Conservation (phyloP, 371 early-diverging fungal genomes). For the Umbelopsis sp. region DNA sequence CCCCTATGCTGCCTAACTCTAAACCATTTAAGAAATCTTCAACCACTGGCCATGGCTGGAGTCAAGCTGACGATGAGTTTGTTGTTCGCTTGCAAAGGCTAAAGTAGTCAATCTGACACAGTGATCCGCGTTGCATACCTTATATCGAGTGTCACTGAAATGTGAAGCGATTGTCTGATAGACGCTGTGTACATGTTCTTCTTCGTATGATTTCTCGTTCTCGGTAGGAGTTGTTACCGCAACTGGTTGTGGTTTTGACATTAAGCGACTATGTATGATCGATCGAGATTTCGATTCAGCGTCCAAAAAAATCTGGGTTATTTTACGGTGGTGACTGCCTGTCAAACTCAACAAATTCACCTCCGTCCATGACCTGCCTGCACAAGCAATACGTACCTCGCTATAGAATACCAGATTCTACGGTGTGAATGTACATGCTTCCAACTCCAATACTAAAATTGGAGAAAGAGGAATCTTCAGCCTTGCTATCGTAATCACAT, state of each 20-base stretch:
- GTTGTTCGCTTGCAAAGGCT: neutral
- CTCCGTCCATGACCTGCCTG: neutral
- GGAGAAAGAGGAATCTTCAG: neutral
- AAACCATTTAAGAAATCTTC: slow-evolving; percentile 74
- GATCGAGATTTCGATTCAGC: neutral
- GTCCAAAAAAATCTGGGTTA: neutral
- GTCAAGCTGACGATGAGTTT: neutral
- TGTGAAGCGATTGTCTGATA: slow-evolving; percentile 93
- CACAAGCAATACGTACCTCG: neutral
- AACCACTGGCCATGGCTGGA: slow-evolving; percentile 95
- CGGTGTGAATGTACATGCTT: neutral
- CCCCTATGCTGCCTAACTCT: slow-evolving; percentile 77
- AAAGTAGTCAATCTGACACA: neutral
- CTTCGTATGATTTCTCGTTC: slow-evolving; percentile 64
- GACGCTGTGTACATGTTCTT: slow-evolving; percentile 85
- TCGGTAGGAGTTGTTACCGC: slow-evolving; percentile 55
- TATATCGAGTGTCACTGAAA: slow-evolving; percentile 95
- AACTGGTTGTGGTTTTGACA: slow-evolving; percentile 55
- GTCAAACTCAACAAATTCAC: neutral
- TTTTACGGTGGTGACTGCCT: neutral
- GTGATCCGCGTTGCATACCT: slow-evolving; percentile 52
- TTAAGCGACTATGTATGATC: neutral
- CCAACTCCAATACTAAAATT: neutral
- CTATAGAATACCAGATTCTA: neutral
- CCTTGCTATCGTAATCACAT: neutral